Evolutionary conservation across 1,284 basidiomycete genomes (phyloP).

Genomic region (Earliella scabrosa): DNA sequence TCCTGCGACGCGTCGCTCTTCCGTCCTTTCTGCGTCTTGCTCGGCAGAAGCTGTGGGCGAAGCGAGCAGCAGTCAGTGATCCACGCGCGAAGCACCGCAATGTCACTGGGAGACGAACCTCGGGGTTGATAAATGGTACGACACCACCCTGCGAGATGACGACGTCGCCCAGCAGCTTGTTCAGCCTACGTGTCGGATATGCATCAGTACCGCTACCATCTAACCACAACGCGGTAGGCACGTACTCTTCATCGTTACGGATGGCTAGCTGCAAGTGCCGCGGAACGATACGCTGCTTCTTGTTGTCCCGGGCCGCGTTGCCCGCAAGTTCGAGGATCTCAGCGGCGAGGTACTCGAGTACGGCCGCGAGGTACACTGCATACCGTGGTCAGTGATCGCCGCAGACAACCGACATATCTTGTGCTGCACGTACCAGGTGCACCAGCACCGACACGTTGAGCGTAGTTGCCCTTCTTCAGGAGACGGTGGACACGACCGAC

Average conservation of each 20-base stretch:
- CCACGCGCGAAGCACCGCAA: neutral
- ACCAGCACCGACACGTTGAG: constrained; percentile 79
- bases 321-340: constrained; percentile 90
- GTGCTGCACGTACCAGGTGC: constrained; percentile 73
- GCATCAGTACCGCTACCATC: neutral
- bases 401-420: too few relatives aligned
- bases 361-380: constrained; percentile 83
- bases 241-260: constrained; percentile 82
- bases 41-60: constrained; percentile 58
- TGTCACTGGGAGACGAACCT: constrained; percentile 30
- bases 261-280: constrained; percentile 89
- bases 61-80: neutral
- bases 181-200: constrained; percentile 43
- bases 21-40: constrained; percentile 45
- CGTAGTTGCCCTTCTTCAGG: constrained; percentile 88
- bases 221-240: constrained; percentile 6
- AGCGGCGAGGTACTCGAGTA: constrained; percentile 83
- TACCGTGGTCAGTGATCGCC: too few relatives aligned
- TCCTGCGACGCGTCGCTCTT: constrained; percentile 40
- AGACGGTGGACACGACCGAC: constrained; percentile 94
- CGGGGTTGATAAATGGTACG: constrained; percentile 62
- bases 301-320: constrained; percentile 81
- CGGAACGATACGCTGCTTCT: constrained; percentile 88
- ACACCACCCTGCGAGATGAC: constrained; percentile 92
- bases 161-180: constrained; percentile 78